These are phyloP conservation scores for Bruguiera gymnorhiza DNA, from an alignment of 345 rosid genomes.

Conservation along the genomic window DNA sequence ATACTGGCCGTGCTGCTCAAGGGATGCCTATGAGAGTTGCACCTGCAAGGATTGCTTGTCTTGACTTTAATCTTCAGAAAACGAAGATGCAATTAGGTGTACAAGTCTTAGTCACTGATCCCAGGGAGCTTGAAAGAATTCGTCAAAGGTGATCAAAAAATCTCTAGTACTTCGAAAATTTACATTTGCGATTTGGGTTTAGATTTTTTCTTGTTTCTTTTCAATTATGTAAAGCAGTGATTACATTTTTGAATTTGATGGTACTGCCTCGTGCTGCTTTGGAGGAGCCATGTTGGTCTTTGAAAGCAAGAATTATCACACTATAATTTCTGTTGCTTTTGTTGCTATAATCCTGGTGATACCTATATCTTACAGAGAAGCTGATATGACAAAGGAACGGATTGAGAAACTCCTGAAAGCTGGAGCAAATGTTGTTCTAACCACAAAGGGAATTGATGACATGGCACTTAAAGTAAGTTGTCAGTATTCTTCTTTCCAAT, in stretches of 20 bases:
- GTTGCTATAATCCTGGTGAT: slow-evolving; percentile 14
- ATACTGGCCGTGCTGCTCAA: slow-evolving; percentile 95
- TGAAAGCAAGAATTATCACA: too few relatives aligned
- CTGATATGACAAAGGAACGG: slow-evolving; percentile 95
- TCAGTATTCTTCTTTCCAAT: not conserved
- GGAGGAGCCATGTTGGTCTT: too few relatives aligned
- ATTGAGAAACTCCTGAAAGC: slow-evolving; percentile 89
- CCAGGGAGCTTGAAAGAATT: slow-evolving; percentile 96
- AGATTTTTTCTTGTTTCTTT: not conserved
- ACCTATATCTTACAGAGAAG: slow-evolving; percentile 57
- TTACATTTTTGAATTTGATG: too few relatives aligned
- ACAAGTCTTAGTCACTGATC: slow-evolving; percentile 89
- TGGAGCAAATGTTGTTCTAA: slow-evolving; percentile 95
- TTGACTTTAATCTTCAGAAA: slow-evolving; percentile 94
- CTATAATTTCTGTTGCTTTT: not conserved
- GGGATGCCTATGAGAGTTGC: slow-evolving; percentile 93
- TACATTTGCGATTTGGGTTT: not conserved
- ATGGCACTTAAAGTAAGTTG: slow-evolving; percentile 87
- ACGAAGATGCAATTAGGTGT: slow-evolving; percentile 96
- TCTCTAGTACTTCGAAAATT: not conserved
- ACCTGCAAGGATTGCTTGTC: slow-evolving; percentile 91
- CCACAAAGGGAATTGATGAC: slow-evolving; percentile 98
- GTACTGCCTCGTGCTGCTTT: too few relatives aligned
- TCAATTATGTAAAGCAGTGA: too few relatives aligned
- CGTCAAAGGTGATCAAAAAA: slow-evolving; percentile 64